Percentiles rank a stretch among this genome's conserved stretches.
Evolutionary conservation across 1,139 yeast species (phyloP).

Genomic region (Pneumocystis murina): DNA sequence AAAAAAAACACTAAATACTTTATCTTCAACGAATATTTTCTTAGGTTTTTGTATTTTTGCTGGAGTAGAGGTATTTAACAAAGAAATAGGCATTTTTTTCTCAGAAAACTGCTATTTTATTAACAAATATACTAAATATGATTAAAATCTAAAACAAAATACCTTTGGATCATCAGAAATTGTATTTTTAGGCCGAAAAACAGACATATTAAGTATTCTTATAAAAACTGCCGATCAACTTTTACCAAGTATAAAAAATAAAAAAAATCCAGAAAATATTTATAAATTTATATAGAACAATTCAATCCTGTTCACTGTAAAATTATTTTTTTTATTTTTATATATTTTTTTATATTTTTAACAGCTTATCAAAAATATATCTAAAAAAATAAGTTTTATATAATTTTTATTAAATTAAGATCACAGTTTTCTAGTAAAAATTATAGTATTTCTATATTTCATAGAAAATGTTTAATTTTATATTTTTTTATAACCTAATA

Average conservation of each 20-base stretch:
- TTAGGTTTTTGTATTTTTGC: neutral
- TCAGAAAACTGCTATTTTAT: neutral
- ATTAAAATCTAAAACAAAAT: neutral
- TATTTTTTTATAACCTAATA: neutral
- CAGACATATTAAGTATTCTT: too few relatives aligned
- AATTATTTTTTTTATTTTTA: too few relatives aligned
- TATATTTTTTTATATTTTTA: too few relatives aligned
- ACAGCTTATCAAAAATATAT: too few relatives aligned
- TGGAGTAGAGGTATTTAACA: neutral
- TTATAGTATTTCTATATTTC: neutral
- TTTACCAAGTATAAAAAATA: neutral
- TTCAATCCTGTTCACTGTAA: too few relatives aligned
- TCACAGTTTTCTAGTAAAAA: too few relatives aligned
- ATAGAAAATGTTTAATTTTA: neutral
- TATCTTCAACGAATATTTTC: neutral
- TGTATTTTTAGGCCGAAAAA: neutral
- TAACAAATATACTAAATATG: neutral
- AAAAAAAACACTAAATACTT: neutral
- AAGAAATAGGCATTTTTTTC: neutral
- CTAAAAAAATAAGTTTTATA: too few relatives aligned
- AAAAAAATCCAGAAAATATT: too few relatives aligned
- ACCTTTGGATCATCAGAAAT: neutral
- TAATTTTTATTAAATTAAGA: too few relatives aligned
- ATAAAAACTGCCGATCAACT: neutral
- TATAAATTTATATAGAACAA: too few relatives aligned